Evolutionary conservation across 495 filamentous ascomycete species (phyloP).

Genomic region (Talaromyces nanjingensis): DNA sequence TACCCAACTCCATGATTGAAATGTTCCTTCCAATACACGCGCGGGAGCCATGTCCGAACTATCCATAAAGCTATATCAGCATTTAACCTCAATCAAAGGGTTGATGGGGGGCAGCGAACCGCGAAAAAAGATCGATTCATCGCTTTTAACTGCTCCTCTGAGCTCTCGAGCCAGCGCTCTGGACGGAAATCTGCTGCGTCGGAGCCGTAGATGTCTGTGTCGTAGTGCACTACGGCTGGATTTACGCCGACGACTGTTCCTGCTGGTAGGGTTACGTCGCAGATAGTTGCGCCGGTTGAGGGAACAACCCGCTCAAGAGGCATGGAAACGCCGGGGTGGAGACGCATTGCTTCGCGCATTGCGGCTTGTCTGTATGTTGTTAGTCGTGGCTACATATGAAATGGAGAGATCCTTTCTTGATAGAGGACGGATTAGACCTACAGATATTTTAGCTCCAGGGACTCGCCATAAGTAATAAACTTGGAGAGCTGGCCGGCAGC

Average conservation of each 20-base stretch:
- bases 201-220: background rate
- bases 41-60: background rate
- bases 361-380: background rate
- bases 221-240: background rate
- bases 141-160: background rate
- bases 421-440: background rate
- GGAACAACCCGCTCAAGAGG: background rate
- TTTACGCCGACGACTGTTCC: background rate
- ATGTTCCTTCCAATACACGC: background rate
- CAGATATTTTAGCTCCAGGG: background rate
- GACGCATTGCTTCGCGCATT: background rate
- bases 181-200: background rate
- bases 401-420: too few species aligned
- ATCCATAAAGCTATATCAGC: background rate
- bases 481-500: background rate
- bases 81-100: background rate
- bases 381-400: background rate
- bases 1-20: background rate
- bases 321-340: background rate
- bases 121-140: background rate
- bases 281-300: background rate
- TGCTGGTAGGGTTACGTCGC: background rate
- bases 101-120: background rate
- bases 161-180: background rate
- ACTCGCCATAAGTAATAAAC: background rate